Evolutionary conservation across 1,284 basidiomycete genomes (phyloP), one percentile per base, ranked within the genome.

Genomic region (Baeospora myosura): DNA sequence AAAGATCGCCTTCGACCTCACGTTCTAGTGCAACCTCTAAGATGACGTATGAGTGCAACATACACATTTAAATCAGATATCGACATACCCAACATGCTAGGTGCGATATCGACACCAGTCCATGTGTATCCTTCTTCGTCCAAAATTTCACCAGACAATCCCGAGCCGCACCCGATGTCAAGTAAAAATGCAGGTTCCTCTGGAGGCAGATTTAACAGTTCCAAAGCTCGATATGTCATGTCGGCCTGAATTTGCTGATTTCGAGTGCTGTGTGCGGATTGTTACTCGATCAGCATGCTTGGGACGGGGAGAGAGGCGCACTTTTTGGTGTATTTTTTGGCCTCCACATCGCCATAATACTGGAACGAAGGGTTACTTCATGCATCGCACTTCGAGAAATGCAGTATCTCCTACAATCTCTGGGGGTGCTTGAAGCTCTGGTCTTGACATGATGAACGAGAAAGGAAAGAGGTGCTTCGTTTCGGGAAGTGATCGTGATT

Each of bases 121-220:
- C 96, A 99, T 33, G 84, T 65, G 59, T 98, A 85, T 0, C 96
- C 95, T 53, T 92, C 81, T 54, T 97, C 92, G 45, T 94, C 92
- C 38, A 99, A 69, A 51, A 98, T 92, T 64, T 98, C 95, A 3
- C 96, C 96, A 20, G 88, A 93, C n/a, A 99, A 65, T 2, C 96
- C 96, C n/a, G 88, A 93, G 4, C 96, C 96, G 57, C 95, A 98
- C 1, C 96, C 96, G 47, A 99, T 94, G 61, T 99, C 96, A 28
- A 98, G 78, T 8, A 99, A 66, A 55, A 89, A 88, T 0, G 83
- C 81, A 1, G 90, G 77, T 48, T 89, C 71, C 37, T 78, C 81
- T 42, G 71, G 71, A 2, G 92, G 87, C 17, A 98, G 65, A 53
- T 82, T 87, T 33, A 98, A 72, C 5, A 99, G 74, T 59, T 98